Percentiles rank a stretch among this genome's conserved stretches.
Evolutionary conservation across 2,329 filamentous ascomycete genomes (phyloP).

Genomic region (Aureobasidium pullulans): DNA sequence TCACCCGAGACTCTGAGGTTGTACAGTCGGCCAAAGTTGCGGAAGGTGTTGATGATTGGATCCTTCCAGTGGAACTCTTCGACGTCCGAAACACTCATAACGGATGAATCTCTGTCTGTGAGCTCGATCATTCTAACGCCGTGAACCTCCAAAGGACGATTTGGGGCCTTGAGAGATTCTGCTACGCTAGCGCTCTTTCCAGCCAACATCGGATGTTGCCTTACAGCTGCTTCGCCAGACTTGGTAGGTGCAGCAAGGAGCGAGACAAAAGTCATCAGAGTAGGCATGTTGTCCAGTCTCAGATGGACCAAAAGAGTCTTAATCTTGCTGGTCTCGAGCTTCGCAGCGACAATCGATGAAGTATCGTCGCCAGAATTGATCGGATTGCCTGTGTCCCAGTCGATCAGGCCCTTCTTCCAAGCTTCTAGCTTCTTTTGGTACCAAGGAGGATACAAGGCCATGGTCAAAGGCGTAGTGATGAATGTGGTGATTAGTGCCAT

Average conservation of each 20-base stretch:
- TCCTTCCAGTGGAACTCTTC: conserved; percentile 61
- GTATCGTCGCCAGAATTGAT: conserved; percentile 26
- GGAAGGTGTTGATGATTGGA: conserved; percentile 85
- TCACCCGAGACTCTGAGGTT: conserved; percentile 76
- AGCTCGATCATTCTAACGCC: conserved; percentile 81
- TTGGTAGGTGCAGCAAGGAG: conserved; percentile 55
- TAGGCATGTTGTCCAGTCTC: conserved; percentile 75
- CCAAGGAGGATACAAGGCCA: conserved; percentile 66
- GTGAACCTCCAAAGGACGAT: conserved; percentile 61
- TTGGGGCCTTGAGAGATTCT: conserved; percentile 17
- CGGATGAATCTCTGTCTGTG: conserved; percentile 85
- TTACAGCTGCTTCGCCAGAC: conserved; percentile 32
- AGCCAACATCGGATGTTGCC: conserved; percentile 31
- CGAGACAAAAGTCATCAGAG: conserved; percentile 73
- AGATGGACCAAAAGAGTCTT: conserved; percentile 70
- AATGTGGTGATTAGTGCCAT: conserved; percentile 89
- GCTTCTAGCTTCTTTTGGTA: conserved; percentile 66
- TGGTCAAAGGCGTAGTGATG: conserved; percentile 68
- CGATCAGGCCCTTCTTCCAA: conserved; percentile 79
- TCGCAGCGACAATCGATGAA: conserved; percentile 34
- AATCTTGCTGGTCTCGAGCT: conserved; percentile 46
- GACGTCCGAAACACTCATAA: conserved; percentile 85
- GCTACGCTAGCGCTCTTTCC: conserved; percentile 18
- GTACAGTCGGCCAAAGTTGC: conserved; percentile 76
- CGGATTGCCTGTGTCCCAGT: conserved; percentile 64